Evolutionary conservation across 83 land plant genomes (phyloP).

Genomic region (Diphasiastrum complanatum): DNA sequence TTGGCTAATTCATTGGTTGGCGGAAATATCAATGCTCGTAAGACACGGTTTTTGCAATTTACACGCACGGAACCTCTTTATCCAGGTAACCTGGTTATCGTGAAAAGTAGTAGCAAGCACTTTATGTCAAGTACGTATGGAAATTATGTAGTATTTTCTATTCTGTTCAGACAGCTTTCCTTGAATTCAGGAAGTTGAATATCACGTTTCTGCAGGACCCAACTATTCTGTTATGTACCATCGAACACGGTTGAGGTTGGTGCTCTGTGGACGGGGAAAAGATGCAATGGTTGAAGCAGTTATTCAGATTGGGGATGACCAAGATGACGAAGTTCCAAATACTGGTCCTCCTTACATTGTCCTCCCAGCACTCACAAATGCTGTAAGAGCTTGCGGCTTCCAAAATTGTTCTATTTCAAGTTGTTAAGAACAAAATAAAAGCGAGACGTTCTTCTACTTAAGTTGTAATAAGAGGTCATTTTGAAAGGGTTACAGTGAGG

Average conservation of each 20-base stretch:
- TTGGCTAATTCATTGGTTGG: conserved; percentile 68
- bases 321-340: conserved; percentile 39
- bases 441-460: background rate
- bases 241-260: conserved; percentile 39
- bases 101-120: background rate
- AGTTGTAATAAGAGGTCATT: background rate
- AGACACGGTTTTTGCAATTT: conserved; percentile 57
- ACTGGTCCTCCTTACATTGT: conserved; percentile 43
- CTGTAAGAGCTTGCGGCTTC: conserved; percentile 42
- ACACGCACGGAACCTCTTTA: conserved; percentile 27
- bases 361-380: conserved; percentile 56
- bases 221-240: conserved; percentile 28
- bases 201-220: conserved; percentile 30
- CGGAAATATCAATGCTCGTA: conserved; percentile 65
- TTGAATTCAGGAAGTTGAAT: background rate
- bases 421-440: background rate
- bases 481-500: background rate
- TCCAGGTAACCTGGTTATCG: conserved; percentile 47
- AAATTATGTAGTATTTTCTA: background rate
- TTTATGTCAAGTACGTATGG: background rate
- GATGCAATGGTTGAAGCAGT: conserved; percentile 63
- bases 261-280: conserved; percentile 75
- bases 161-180: background rate
- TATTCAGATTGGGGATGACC: conserved; percentile 62
- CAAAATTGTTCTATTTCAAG: background rate